Percentiles rank a stretch among this genome's conserved stretches.
Evolutionary conservation across 139 green algal genomes (phyloP).

Genomic region (Volvox reticuliferus): DNA sequence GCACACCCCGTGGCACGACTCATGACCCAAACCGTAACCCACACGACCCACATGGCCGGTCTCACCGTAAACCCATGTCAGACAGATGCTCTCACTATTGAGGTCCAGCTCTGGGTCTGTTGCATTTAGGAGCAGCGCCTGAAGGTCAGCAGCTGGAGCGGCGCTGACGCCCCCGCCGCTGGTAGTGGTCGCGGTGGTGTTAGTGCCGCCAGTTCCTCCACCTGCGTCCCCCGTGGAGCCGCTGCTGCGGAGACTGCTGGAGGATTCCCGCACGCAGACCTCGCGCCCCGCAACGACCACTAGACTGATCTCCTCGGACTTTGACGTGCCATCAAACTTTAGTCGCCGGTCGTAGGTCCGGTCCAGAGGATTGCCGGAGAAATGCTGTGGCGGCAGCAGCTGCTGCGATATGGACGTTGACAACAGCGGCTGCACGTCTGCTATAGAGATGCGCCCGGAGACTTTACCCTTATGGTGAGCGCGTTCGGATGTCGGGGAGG

Average conservation of each 20-base stretch:
- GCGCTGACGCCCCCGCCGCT: conserved; percentile 11
- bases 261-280: conserved; percentile 56
- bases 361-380: conserved; percentile 59
- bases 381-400: conserved; percentile 47
- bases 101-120: conserved; percentile 67
- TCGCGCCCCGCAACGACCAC: conserved; percentile 65
- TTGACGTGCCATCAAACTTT: conserved; percentile 54
- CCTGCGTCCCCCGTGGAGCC: neutral
- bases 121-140: conserved; percentile 63
- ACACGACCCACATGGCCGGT: neutral
- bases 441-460: neutral
- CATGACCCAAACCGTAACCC: too few relatives aligned
- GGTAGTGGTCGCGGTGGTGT: neutral
- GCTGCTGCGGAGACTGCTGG: neutral
- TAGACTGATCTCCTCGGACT: conserved; percentile 59
- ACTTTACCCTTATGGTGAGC: neutral
- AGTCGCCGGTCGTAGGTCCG: conserved; percentile 40
- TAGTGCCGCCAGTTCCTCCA: neutral
- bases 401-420: neutral
- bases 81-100: conserved; percentile 58
- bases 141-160: conserved; percentile 50
- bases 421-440: conserved; percentile 1
- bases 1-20: too few relatives aligned
- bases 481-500: neutral
- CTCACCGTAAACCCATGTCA: conserved; percentile 62